These are phyloP conservation scores for Cytospora mali DNA, from an alignment of 2,329 filamentous ascomycete species.

Conservation along the genomic window DNA sequence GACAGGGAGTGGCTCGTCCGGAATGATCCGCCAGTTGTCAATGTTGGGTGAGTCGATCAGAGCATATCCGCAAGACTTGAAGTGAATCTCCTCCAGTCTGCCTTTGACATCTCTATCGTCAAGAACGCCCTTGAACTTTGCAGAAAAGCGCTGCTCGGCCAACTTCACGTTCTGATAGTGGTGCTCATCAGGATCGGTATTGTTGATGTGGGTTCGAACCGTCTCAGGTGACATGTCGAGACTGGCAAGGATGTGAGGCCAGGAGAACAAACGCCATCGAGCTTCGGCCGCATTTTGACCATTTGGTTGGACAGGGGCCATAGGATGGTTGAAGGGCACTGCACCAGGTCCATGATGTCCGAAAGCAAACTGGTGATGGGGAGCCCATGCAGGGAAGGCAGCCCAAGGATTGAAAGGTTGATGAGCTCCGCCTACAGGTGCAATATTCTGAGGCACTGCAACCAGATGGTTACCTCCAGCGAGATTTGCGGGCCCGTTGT, in stretches of 20 bases:
- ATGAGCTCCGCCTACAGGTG: background rate
- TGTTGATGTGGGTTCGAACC: constrained; percentile 1
- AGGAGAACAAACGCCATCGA: constrained; percentile 40
- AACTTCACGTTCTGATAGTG: background rate
- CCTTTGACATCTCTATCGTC: constrained; percentile 36
- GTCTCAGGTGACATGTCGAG: constrained; percentile 43
- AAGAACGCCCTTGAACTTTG: constrained; percentile 28
- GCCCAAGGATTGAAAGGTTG: background rate
- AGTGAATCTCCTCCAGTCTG: constrained; percentile 45
- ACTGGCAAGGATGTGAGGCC: constrained; percentile 46
- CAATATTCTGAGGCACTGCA: background rate
- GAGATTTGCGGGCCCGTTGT: background rate
- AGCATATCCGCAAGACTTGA: constrained; percentile 66
- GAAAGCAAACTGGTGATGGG: background rate
- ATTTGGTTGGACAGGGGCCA: constrained; percentile 2
- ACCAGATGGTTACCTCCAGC: background rate
- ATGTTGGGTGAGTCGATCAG: constrained; percentile 42
- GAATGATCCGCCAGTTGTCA: constrained; percentile 42
- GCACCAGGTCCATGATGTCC: constrained; percentile 7
- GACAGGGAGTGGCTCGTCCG: constrained; percentile 29
- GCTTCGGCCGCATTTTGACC: background rate
- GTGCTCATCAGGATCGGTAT: background rate
- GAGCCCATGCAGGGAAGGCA: background rate
- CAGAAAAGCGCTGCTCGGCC: constrained; percentile 28
- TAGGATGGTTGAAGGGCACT: background rate